Base-by-base conservation (phyloP, 257 asterid genomes). In the Oldenlandia corymbosa region DNA sequence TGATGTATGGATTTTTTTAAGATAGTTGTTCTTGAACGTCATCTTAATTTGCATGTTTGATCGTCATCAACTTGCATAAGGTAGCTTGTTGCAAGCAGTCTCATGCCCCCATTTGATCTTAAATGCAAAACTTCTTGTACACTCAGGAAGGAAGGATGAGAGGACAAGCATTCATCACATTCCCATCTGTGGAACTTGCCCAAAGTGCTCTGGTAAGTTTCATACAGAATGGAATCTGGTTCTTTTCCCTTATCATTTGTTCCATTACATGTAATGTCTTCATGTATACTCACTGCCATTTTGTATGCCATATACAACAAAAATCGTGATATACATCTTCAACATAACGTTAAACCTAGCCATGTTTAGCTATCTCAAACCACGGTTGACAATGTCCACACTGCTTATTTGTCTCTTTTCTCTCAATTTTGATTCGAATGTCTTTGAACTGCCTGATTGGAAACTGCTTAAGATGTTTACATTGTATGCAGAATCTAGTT, bases 71-170 rank as follows among this genome's bases (percentile, higher is more conserved):
- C 21, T 55, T 47, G 54, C 23, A 37, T 30, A 45, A 54, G 34
- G 58, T 14, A 48, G 57, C 23, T 57, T 34, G n/a, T 16, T 49
- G 32, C 20, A n/a, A 28, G 57, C 43, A 14, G 49, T 70, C 50
- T 49, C 9, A 17, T 28, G 10, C 6, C 6, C 13, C 5, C 1
- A 3, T 53, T 53, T 39, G 31, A 8, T 7, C 43, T 6, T 11
- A 45, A 18, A 2, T 43, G 1, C 18, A 18, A 31, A 18, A 10
- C 46, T 45, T 7, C 46, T 43, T n/a, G 2, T 58, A 46, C 27
- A 20, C 53, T 34, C 73, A 92, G 99, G 99, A 92, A 81, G 99
- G 99, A 76, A 87, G 99, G 80, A 92, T 92, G 99, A 86, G 94
- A 69, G 99, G 95, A 48, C 99, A 89, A 84, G 97, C 97, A 36